Evolutionary conservation across 2,329 filamentous ascomycete genomes (phyloP), one percentile per base, ranked within the genome.

Genomic region (Tolypocladium ovalisporum): DNA sequence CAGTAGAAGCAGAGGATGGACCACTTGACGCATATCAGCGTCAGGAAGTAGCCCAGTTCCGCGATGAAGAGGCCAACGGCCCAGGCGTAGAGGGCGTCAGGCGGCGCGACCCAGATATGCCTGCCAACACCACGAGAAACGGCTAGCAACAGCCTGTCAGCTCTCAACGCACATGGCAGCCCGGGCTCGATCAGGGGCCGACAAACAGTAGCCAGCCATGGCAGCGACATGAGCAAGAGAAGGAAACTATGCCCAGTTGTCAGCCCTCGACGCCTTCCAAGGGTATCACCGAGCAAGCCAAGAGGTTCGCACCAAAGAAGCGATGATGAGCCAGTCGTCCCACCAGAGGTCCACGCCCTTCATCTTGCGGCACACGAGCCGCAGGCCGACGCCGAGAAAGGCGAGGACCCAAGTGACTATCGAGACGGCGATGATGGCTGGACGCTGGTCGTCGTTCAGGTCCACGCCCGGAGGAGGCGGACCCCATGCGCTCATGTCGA

Each of bases 1-100:
- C 65, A 67, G 54, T 67, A 67, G 24, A 66, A 64, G 12, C 61
- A 56, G 13, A 67, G 59, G 24, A 63, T 66, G 22, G 65, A 65
- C 56, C 58, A 59, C 22, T 66, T 66, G 42, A 65, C 63, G 2
- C 56, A 58, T 2, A 56, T 32, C 22, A 67, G 27, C 15, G 58
- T 62, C 17, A 64, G 10, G 10, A 61, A 57, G 12, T 67, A 66
- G 10, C 55, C 54, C 8, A 63, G 29, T 19, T 67, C 65, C 4
- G 64, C 58, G 32, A 62, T 56, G 57, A 67, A 67, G 17, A 66
- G 57, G 3, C 56, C 61, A 2, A 63, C n/a, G 0, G 64, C 61
- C 60, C 59, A 66, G 0, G 61, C 64, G 17, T 59, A 61, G 27
- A 51, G 53, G 5, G 62, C 60, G 34, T 64, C 58, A 4, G 58